Base-by-base conservation (phyloP, 1,284 basidiomycete species). In the Cryptococcus sp. region DNA sequence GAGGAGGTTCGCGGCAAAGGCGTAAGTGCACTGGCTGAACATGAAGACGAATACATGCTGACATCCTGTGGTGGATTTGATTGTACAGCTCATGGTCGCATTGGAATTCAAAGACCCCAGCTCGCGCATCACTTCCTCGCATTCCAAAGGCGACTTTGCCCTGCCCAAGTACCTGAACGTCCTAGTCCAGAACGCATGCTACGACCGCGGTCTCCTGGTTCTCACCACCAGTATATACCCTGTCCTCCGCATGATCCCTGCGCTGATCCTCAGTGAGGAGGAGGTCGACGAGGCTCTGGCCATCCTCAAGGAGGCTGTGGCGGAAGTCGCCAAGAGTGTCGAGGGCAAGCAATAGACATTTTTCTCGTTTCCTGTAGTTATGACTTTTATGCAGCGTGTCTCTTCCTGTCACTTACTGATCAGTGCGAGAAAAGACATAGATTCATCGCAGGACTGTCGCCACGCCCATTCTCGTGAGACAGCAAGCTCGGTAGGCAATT, bases 1-100 rank as follows among this genome's bases (percentile, higher is more conserved):
- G 81, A 90, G 50, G 90, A 93, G 69, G 82, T 92, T 47, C 87
- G 90, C 44, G 90, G 90, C 0, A 76, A 81, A 27, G 90, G 90
- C 19, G 69, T 72, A 27, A 59, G 68, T 67, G 25, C 19, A 17
- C 25, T 47, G 45, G 31, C 13, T 35, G 31, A 8, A 25, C 25
- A 6, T 25, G 25, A 25, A 35, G 31, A 13, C 31, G 13, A 35
- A 8, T 8, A 3, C 10, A 5, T 35, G 31, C 31, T 35, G 13
- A 35, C 31, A 10, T 35, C 8, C 2, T 8, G 31, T 35, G 8
- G 10, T 35, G 13, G 45, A 53, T 61, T 45, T 55, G 47, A 16
- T 13, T 3, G 3, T 16, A n/a, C 31, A 69, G 8, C 81, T 92
- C 60, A 93, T 93, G 90, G 82, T 89, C 53, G 89, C 83, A 1